Evolutionary conservation across 1,139 yeast genomes (phyloP), one percentile per base, ranked within the genome.

Genomic region (Hanseniaspora uvarum): DNA sequence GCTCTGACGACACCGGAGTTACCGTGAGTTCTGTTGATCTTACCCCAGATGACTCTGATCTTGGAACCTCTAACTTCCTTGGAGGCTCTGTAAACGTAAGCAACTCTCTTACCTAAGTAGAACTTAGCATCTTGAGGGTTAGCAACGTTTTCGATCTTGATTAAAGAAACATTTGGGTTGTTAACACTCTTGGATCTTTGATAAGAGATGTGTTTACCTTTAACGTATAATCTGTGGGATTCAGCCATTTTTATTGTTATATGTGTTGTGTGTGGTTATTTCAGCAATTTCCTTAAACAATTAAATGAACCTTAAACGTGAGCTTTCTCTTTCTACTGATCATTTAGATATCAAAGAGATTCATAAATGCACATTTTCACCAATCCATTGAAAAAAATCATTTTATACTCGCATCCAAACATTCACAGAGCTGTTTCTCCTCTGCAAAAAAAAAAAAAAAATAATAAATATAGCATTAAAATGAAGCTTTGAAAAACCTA

Each of bases 31-130:
- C 97, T 88, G 78, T 94, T 79, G 68, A 92, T 81, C 78, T 85
- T 85, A 76, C 98, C 98, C 98, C 98, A 92, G 79, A 92, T 88
- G 71, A 94, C 96, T 82, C 98, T 88, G 79, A 92, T 86, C 82
- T 92, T 92, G 70, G 97, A 79, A 73, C 97, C 97, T 82, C 95
- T 86, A 71, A 88, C 77, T 79, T 89, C 97, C 81, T 89, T 92
- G 71, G 86, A 77, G 72, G 95, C 96, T 79, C 95, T 87, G 96
- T 92, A 92, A 70, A 92, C 97, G 82, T 86, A 92, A 70, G 98
- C 98, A 68, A 92, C 84, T 76, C 96, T 86, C 87, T 92, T 92
- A 78, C 98, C 98, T 70, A 92, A 83, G 94, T 92, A 92, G 82
- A 92, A 92, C 79, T 86, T 85, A 69, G 98, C 96, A 63, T 89